Base-by-base conservation (phyloP, 495 filamentous ascomycete genomes). In the Staphylotrichum tortipilum region DNA sequence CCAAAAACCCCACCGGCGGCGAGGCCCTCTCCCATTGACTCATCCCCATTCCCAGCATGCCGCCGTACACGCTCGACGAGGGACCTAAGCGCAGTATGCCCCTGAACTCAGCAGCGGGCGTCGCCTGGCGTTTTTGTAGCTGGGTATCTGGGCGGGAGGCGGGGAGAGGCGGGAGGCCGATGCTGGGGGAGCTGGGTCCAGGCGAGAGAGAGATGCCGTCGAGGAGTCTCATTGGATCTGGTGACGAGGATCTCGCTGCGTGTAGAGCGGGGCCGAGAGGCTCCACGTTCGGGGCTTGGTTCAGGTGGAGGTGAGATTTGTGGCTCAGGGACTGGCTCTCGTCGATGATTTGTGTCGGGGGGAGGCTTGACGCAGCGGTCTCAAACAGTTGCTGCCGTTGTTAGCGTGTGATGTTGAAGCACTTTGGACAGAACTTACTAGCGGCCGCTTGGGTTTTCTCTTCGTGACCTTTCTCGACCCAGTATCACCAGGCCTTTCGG, bases 361-460 rank as follows among this genome's bases (percentile, higher is more conserved):
- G 35, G 39, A 58, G n/a, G 30, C 47, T 47, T 15, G 54, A 57
- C 10, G 48, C 33, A 3, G 18, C 46, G 10, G 53, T 26, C 11
- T 57, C 55, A n/a, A 48, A 51, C 1, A 60, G 31, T 54, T 57
- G 57, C 57, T 60, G 19, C n/a, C 12, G 4, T 15, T n/a, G 36
- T 60, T 7, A 58, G 44, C 38, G 26, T 0, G 17, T 2, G 0
- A 35, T 7, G 8, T 0, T 17, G 3, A 17, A 29, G 11, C 11
- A 1, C 3, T 26, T 42, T 11, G 21, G 10, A 15, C 10, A 1
- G 24, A 29, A 43, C 58, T 29, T 50, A 58, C 58, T 44, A 58
- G 28, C 10, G 58, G 55, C 21, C 28, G 46, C 44, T 60, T 60
- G 14, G 58, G 48, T 26, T 48, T 60, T 26, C 58, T 49, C 22